Evolutionary conservation across 306 rosid species (phyloP).

Genomic region (Hylodesmum podocarpum): DNA sequence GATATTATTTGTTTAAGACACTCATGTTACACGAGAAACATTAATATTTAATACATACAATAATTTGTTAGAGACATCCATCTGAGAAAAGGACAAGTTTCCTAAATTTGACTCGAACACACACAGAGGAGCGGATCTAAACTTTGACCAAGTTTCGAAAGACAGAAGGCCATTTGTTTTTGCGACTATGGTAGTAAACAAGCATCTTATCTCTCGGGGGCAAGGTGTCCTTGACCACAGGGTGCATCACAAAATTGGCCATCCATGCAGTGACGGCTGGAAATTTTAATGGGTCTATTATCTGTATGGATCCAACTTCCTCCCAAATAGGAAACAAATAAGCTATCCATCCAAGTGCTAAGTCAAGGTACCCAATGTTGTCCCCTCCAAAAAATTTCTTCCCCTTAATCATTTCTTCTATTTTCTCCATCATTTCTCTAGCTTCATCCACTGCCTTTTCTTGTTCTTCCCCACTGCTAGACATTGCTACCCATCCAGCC

Average conservation of each 20-base stretch:
- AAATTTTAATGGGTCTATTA: conserved; percentile 39
- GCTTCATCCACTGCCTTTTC: conserved; percentile 15
- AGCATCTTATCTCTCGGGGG: too few relatives aligned
- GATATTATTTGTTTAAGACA: too few relatives aligned
- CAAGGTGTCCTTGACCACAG: conserved; percentile 26
- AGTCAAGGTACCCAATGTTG: conserved; percentile 48
- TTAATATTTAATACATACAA: too few relatives aligned
- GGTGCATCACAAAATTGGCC: conserved; percentile 26
- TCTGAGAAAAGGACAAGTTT: too few relatives aligned
- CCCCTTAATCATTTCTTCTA: conserved; percentile 40
- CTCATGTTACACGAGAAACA: too few relatives aligned
- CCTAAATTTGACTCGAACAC: too few relatives aligned
- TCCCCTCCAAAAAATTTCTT: conserved; percentile 49
- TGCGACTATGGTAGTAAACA: conserved; percentile 9
- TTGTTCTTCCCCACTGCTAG: conserved; percentile 24
- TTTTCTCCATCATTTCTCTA: conserved; percentile 34
- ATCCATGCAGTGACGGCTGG: conserved; percentile 33
- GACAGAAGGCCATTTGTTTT: background rate
- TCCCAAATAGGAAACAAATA: conserved; percentile 47
- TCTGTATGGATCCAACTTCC: conserved; percentile 35
- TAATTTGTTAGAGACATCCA: too few relatives aligned
- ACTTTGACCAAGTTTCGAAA: background rate
- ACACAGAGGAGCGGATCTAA: background rate
- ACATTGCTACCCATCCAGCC: conserved; percentile 8
- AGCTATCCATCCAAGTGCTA: conserved; percentile 51